Evolutionary conservation across 352 stramenopile genomes (phyloP).

Genomic region (Lagenidium giganteum): DNA sequence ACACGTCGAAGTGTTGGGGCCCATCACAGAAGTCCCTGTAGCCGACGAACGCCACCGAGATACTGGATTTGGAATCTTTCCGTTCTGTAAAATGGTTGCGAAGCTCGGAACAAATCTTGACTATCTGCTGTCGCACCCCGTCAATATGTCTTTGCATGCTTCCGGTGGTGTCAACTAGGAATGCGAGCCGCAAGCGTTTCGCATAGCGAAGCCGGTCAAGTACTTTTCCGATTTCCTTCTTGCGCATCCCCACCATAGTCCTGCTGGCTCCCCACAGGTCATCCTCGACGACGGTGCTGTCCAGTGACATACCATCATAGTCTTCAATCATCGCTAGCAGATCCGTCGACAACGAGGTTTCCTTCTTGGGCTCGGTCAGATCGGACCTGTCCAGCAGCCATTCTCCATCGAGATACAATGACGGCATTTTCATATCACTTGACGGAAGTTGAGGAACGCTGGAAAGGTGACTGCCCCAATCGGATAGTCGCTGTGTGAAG

Average conservation of each 20-base stretch:
- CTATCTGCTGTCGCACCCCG: conserved; percentile 29
- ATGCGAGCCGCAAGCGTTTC: conserved; percentile 5
- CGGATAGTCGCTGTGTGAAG: too few relatives aligned
- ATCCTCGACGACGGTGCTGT: not conserved
- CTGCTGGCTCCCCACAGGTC: not conserved
- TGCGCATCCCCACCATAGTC: not conserved
- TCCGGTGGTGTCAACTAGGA: conserved; percentile 16
- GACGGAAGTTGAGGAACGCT: too few relatives aligned
- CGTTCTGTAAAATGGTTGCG: conserved; percentile 9
- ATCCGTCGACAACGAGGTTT: too few relatives aligned
- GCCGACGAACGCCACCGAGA: conserved; percentile 33
- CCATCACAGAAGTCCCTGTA: conserved; percentile 32
- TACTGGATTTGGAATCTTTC: conserved; percentile 14
- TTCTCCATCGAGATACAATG: too few relatives aligned
- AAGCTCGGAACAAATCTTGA: too few relatives aligned
- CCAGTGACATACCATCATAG: too few relatives aligned
- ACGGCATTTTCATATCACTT: too few relatives aligned
- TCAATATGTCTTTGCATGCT: conserved; percentile 18
- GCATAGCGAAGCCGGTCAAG: not conserved
- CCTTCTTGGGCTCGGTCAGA: too few relatives aligned
- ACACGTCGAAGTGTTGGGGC: conserved; percentile 23
- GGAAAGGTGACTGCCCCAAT: too few relatives aligned
- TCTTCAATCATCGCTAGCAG: too few relatives aligned
- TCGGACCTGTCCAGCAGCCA: too few relatives aligned
- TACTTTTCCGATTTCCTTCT: not conserved